Conservation (phyloP, 1,284 basidiomycete genomes). For the Ustilago bromivora region DNA sequence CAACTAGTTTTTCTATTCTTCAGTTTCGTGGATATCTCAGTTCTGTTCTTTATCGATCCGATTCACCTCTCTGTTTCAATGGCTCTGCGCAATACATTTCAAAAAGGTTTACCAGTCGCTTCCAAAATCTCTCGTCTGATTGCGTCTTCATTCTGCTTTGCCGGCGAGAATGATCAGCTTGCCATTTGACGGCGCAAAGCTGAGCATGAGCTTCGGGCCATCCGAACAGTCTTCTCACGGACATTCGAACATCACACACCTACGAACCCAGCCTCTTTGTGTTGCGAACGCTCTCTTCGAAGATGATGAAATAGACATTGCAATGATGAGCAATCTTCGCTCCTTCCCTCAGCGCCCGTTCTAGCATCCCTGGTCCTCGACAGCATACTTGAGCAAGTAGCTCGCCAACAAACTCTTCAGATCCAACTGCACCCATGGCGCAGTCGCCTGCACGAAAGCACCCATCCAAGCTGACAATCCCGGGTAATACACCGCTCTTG, state of each 20-base stretch:
- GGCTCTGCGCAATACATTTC: not conserved
- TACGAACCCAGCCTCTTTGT: not conserved
- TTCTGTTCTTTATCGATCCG: not conserved
- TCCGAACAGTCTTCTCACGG: not conserved
- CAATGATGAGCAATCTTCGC: not conserved
- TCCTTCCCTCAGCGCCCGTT: not conserved
- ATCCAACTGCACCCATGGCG: conserved; percentile 28
- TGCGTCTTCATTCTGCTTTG: not conserved
- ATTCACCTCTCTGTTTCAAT: conserved; percentile 3
- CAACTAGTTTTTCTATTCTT: not conserved
- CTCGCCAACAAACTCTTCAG: conserved; percentile 17
- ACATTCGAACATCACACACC: not conserved
- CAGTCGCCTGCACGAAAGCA: not conserved
- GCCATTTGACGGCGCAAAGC: not conserved
- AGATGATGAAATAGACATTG: not conserved
- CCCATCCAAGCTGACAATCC: conserved; percentile 4
- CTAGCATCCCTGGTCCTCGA: not conserved
- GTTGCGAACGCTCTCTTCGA: not conserved
- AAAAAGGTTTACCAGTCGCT: not conserved
- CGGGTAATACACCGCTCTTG: conserved; percentile 24
- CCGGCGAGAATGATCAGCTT: not conserved
- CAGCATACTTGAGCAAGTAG: conserved; percentile 16
- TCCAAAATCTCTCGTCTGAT: not conserved
- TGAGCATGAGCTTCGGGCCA: not conserved
- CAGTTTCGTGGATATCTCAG: not conserved